Percentiles rank a stretch among this genome's conserved stretches.
Evolutionary conservation across 805 yeast species (phyloP).

Genomic region (Hanseniaspora lindneri): DNA sequence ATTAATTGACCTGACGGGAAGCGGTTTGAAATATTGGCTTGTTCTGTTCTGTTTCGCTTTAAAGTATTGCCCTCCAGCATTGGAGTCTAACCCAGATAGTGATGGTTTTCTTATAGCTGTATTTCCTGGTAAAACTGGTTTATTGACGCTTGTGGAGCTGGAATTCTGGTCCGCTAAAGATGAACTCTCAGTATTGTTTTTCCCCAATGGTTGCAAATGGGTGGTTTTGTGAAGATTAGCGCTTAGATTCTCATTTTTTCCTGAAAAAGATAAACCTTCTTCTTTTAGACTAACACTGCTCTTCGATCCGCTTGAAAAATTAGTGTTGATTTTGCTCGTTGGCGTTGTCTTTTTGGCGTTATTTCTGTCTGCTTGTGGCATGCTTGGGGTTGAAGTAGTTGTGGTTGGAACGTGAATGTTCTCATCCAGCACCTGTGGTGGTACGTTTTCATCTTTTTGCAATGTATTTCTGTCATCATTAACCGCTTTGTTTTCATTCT

Average conservation of each 20-base stretch:
- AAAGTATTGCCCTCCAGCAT: background rate
- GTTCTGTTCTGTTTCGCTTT: conserved; percentile 6
- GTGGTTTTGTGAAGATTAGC: background rate
- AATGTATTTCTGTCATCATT: too few species aligned
- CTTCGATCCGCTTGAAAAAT: too few species aligned
- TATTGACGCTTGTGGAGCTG: background rate
- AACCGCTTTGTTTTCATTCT: too few species aligned
- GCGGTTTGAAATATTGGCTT: conserved; percentile 12
- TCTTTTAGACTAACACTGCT: too few species aligned
- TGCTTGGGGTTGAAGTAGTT: too few species aligned
- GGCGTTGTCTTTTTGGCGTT: too few species aligned
- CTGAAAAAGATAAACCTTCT: too few species aligned
- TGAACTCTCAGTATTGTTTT: conserved; percentile 1
- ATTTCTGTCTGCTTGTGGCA: too few species aligned
- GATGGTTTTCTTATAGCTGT: conserved; percentile 1
- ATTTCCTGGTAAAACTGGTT: background rate
- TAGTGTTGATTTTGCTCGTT: too few species aligned
- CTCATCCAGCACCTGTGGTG: too few species aligned
- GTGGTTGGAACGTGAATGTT: too few species aligned
- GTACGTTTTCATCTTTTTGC: too few species aligned
- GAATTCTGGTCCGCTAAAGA: background rate
- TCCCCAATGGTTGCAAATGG: background rate
- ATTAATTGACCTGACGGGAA: conserved; percentile 10
- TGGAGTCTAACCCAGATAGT: conserved; percentile 3
- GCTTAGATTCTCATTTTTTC: background rate